phyloP scores from a whole-genome alignment of 1,139 yeast species.

The Cylindricascospora bacillispora region DNA sequence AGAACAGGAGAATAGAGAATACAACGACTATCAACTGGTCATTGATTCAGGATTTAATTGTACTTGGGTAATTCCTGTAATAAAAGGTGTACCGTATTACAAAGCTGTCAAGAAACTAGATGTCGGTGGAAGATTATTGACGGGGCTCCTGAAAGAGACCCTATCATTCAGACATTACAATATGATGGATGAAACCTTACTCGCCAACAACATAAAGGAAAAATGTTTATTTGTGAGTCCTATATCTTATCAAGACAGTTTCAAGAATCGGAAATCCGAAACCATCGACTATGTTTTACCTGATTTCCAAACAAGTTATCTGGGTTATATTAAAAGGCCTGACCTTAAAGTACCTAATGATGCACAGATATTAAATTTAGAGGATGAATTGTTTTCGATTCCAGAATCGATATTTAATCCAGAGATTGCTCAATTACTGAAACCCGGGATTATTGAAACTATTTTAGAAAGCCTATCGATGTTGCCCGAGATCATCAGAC shows the following conservation, averaged over 20 bases:
- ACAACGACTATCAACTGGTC: conserved; percentile 59
- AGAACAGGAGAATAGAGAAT: conserved; percentile 7
- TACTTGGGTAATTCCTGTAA: conserved; percentile 78
- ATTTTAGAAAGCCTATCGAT: conserved; percentile 57
- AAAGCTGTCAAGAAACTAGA: conserved; percentile 55
- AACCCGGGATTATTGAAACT: conserved; percentile 62
- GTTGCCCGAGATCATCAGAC: conserved; percentile 64
- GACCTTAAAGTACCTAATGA: conserved; percentile 31
- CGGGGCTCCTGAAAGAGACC: conserved; percentile 71
- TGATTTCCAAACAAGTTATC: conserved; percentile 66
- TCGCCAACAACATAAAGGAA: conserved; percentile 80
- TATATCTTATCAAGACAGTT: conserved; percentile 45
- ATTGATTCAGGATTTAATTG: conserved; percentile 82
- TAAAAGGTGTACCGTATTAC: conserved; percentile 69
- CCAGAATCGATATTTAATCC: conserved; percentile 89
- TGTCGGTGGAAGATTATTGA: conserved; percentile 75
- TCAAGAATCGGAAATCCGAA: conserved; percentile 31
- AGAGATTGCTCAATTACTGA: conserved; percentile 61
- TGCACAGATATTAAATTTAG: conserved; percentile 52
- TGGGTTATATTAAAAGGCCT: conserved; percentile 47
- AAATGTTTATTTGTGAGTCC: conserved; percentile 60
- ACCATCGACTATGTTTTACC: conserved; percentile 70
- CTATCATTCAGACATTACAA: conserved; percentile 88
- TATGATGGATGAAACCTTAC: conserved; percentile 78
- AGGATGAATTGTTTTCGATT: conserved; percentile 74